Evolutionary conservation across 768 basidiomycete species (phyloP).

Genomic region (Hemileccinum rubropunctum): DNA sequence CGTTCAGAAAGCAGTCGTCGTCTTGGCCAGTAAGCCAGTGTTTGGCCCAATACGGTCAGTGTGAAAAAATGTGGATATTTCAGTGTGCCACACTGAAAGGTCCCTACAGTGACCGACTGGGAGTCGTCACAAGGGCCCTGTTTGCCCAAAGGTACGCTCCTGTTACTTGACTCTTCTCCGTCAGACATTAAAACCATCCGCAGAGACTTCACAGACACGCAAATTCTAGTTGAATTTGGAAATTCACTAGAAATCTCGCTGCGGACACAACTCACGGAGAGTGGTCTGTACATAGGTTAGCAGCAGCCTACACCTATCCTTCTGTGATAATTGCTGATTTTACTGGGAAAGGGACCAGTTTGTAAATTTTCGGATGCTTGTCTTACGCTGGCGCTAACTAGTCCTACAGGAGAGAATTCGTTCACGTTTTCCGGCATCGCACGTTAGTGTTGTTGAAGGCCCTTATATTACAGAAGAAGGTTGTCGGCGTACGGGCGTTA

Average conservation of each 20-base stretch:
- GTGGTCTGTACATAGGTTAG: slow-evolving; percentile 92
- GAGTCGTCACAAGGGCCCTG: slow-evolving; percentile 89
- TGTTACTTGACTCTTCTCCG: background rate
- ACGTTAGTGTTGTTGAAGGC: slow-evolving; percentile 94
- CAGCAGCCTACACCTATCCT: background rate
- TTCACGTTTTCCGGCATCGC: slow-evolving; percentile 90
- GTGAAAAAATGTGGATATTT: background rate
- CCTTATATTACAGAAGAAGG: slow-evolving; percentile 89
- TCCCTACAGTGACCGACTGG: slow-evolving; percentile 75
- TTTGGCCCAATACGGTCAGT: slow-evolving; percentile 89
- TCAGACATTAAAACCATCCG: background rate
- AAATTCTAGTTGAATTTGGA: slow-evolving; percentile 88
- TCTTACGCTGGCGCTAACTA: background rate
- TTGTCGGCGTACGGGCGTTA: slow-evolving; percentile 32
- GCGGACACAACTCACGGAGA: slow-evolving; percentile 82
- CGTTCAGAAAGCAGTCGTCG: slow-evolving; percentile 97
- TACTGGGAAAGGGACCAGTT: slow-evolving; percentile 57
- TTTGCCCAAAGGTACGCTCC: slow-evolving; percentile 73
- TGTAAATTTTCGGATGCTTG: slow-evolving; percentile 42
- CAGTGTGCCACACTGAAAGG: slow-evolving; percentile 1
- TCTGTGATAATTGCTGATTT: slow-evolving; percentile 8
- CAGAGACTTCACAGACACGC: slow-evolving; percentile 84
- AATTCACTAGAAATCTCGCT: slow-evolving; percentile 72
- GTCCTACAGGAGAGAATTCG: slow-evolving; percentile 72
- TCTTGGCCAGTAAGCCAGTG: slow-evolving; percentile 85